These are phyloP conservation scores for Hanseniaspora occidentalis DNA, from an alignment of 805 yeast species.

Conservation along the genomic window DNA sequence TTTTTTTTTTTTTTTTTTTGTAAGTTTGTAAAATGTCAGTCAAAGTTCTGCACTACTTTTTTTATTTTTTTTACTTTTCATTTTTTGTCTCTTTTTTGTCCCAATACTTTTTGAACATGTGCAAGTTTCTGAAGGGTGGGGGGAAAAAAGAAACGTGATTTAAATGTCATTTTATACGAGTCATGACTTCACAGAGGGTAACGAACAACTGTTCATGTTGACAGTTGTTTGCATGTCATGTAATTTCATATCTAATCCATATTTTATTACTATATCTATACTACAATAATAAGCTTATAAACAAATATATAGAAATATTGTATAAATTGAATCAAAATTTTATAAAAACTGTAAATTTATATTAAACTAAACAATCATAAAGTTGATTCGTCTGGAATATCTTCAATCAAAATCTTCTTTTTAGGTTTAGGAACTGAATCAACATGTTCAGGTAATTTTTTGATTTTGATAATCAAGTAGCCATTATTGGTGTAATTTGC, in stretches of 20 bases:
- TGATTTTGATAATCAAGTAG: slow-evolving; percentile 37
- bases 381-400: slow-evolving; percentile 32
- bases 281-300: too few species aligned
- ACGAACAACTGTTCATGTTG: too few species aligned
- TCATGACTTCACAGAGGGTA: too few species aligned
- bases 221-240: too few species aligned
- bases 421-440: slow-evolving; percentile 28
- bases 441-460: slow-evolving; percentile 25
- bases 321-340: too few species aligned
- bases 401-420: slow-evolving; percentile 34
- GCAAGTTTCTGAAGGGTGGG: too few species aligned
- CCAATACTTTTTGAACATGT: background rate
- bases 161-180: too few species aligned
- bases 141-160: too few species aligned
- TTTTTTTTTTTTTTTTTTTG: background rate
- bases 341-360: too few species aligned
- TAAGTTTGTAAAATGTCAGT: background rate
- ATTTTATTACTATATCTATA: too few species aligned
- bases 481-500: slow-evolving; percentile 45
- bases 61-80: background rate
- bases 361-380: background rate
- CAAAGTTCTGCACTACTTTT: background rate
- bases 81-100: background rate
- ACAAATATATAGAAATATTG: too few species aligned
- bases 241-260: too few species aligned